Conservation (phyloP, 1,284 basidiomycete species). For the Sporisorium graminicola region DNA sequence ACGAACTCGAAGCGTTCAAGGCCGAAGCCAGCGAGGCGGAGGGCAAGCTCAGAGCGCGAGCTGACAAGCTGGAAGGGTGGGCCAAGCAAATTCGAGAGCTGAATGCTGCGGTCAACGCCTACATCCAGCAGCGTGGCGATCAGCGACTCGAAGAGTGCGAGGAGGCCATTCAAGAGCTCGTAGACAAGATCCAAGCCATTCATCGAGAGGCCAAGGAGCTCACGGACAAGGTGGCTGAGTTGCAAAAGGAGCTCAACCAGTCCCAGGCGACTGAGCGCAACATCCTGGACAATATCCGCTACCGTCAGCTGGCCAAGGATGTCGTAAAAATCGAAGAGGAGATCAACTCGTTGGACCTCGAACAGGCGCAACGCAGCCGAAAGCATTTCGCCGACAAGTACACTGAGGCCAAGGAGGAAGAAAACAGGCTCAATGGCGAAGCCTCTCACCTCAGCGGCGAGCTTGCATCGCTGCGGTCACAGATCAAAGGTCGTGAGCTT, state of each 20-base stretch:
- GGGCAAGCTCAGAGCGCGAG: slow-evolving; percentile 72
- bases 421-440: slow-evolving; percentile 80
- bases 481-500: slow-evolving; percentile 73
- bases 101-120: slow-evolving; percentile 41
- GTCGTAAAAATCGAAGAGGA: slow-evolving; percentile 79
- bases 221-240: slow-evolving; percentile 48
- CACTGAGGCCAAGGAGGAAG: slow-evolving; percentile 77
- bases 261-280: slow-evolving; percentile 73
- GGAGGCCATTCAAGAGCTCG: slow-evolving; percentile 61
- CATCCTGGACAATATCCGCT: slow-evolving; percentile 86
- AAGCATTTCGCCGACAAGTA: slow-evolving; percentile 87
- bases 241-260: slow-evolving; percentile 69
- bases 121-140: slow-evolving; percentile 47
- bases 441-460: slow-evolving; percentile 68
- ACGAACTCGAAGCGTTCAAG: slow-evolving; percentile 75
- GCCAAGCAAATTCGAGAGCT: slow-evolving; percentile 56
- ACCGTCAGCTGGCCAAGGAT: slow-evolving; percentile 78
- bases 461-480: slow-evolving; percentile 55
- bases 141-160: slow-evolving; percentile 53
- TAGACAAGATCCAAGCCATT: slow-evolving; percentile 42
- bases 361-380: slow-evolving; percentile 67
- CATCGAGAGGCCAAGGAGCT: slow-evolving; percentile 46
- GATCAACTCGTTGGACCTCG: slow-evolving; percentile 73
- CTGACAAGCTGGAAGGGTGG: slow-evolving; percentile 39
- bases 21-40: slow-evolving; percentile 74